Conservation (phyloP, 2,329 filamentous ascomycete species). For the Phyllosticta capitalensis region DNA sequence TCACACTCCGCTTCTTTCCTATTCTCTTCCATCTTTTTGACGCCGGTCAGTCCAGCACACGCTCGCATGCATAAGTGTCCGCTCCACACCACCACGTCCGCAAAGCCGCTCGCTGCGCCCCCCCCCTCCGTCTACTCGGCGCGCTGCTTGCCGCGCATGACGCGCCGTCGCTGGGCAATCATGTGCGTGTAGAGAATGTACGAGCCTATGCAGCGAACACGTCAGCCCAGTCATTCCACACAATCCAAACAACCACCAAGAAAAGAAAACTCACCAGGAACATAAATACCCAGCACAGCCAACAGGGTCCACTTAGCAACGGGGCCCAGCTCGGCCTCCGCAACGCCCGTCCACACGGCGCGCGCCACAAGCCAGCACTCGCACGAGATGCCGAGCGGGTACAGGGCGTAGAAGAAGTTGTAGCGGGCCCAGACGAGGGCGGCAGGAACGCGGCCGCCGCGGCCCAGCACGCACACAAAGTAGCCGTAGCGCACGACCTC, state of each 20-base stretch:
- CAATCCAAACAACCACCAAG: slow-evolving; percentile 1
- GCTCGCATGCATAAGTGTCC: too few relatives aligned
- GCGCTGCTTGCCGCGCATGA: slow-evolving; percentile 55
- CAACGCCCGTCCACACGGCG: slow-evolving; percentile 46
- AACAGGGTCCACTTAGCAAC: slow-evolving; percentile 52
- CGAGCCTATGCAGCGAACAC: slow-evolving; percentile 41
- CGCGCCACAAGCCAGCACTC: slow-evolving; percentile 74
- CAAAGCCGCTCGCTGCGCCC: too few relatives aligned
- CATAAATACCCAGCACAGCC: slow-evolving; percentile 61
- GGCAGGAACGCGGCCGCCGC: slow-evolving; percentile 49
- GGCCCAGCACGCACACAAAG: slow-evolving; percentile 66
- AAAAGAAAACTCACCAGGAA: slow-evolving; percentile 55
- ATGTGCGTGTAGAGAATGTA: slow-evolving; percentile 91
- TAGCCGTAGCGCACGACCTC: slow-evolving; percentile 91
- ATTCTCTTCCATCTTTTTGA: too few relatives aligned
- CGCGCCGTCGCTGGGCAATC: slow-evolving; percentile 80
- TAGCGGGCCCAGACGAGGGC: slow-evolving; percentile 72
- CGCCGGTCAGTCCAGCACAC: too few relatives aligned
- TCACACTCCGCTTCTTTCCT: too few relatives aligned
- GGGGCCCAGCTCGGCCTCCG: slow-evolving; percentile 39
- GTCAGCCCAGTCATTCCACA: background rate
- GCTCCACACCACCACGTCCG: too few relatives aligned
- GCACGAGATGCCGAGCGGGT: slow-evolving; percentile 82
- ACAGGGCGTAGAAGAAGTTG: slow-evolving; percentile 87
- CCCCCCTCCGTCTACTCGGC: slow-evolving; percentile 16